Evolutionary conservation across 352 stramenopile genomes (phyloP), one percentile per base, ranked within the genome.

Genomic region (Phytophthora hibernalis): DNA sequence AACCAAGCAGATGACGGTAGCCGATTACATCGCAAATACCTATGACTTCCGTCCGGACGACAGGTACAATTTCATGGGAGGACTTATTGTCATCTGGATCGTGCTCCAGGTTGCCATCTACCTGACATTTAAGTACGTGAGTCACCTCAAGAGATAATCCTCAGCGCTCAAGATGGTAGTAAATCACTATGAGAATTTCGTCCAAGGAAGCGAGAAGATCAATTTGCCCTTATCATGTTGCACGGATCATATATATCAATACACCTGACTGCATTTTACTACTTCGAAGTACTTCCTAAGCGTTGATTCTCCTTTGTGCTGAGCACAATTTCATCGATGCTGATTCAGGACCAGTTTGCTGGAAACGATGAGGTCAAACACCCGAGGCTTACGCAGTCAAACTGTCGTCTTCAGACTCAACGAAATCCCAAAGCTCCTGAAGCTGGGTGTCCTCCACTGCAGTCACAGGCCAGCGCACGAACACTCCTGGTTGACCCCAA

Each of bases 91-190:
- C 5, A 82, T 92, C 40, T 92, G 83, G 83, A 52, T 74, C 8
- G 68, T 87, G 1, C 38, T 88, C 28, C 83, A 92, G 53, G 2
- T 78, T 6, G 55, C 43, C 16, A 87, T 87, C 52, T 89, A 83
- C 70, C 55, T 89, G 22, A 89, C 80, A 38, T 70, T 89, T 66
- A 84, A 85, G 70, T 89, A 76, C 62, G 80, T 86, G 51, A 89
- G 77, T 67, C 80, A 89, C 70, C 60, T 89, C 33, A 89, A 89
- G 76, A 71, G 80, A 79, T 89, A 85, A 61, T 44, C 10, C 11
- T 1, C 33, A 61, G 54, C 16, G 37, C 16, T 43, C 37, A 20
- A 9, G 37, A 60, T 59, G 52, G 24, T 20, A 59, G 24, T 20
- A 59, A 59, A 40, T 15, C 16, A 50, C 52, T 21, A 22, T 42